These are phyloP conservation scores for Fusarium transvaalense DNA, from an alignment of 2,329 filamentous ascomycete genomes.

Conservation along the genomic window DNA sequence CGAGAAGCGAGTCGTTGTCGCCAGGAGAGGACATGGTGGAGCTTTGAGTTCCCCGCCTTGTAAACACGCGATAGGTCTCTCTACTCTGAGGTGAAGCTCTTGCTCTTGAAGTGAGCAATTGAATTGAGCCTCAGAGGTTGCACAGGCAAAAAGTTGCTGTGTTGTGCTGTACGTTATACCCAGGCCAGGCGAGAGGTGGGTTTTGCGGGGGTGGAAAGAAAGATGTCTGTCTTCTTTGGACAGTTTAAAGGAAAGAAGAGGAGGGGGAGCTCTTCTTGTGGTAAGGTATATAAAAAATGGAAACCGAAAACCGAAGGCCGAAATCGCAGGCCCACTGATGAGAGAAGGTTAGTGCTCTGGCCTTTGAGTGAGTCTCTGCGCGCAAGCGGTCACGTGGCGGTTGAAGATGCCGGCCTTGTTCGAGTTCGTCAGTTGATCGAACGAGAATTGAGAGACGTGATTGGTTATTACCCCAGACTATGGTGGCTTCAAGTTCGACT, in stretches of 20 bases:
- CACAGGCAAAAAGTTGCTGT: conserved; percentile 1
- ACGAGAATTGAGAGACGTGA: conserved; percentile 1
- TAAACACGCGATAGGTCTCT: conserved; percentile 17
- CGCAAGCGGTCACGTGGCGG: conserved; percentile 36
- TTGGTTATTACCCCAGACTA: conserved; percentile 30
- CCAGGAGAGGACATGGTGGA: conserved; percentile 44
- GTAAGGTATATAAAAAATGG: conserved; percentile 29
- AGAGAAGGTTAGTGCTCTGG: background rate
- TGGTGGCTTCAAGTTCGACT: background rate
- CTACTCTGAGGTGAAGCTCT: conserved; percentile 24
- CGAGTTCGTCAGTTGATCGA: background rate
- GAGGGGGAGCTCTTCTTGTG: conserved; percentile 39
- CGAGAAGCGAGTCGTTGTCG: conserved; percentile 54
- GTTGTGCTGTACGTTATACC: conserved; percentile 10
- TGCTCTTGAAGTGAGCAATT: conserved; percentile 23
- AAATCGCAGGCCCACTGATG: conserved; percentile 8
- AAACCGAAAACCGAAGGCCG: conserved; percentile 37
- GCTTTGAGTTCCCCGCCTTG: conserved; percentile 38
- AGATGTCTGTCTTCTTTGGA: conserved; percentile 20
- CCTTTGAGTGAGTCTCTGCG: background rate
- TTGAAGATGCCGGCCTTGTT: conserved; percentile 19
- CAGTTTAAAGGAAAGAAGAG: conserved; percentile 31
- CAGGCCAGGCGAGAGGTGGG: conserved; percentile 8
- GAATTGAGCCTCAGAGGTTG: conserved; percentile 28
- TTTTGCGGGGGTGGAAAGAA: conserved; percentile 16